Percentiles rank a stretch among this genome's conserved stretches.
These are phyloP conservation scores for Arthrobotrys conoides DNA, from an alignment of 2,329 filamentous ascomycete species.

Conservation along the genomic window DNA sequence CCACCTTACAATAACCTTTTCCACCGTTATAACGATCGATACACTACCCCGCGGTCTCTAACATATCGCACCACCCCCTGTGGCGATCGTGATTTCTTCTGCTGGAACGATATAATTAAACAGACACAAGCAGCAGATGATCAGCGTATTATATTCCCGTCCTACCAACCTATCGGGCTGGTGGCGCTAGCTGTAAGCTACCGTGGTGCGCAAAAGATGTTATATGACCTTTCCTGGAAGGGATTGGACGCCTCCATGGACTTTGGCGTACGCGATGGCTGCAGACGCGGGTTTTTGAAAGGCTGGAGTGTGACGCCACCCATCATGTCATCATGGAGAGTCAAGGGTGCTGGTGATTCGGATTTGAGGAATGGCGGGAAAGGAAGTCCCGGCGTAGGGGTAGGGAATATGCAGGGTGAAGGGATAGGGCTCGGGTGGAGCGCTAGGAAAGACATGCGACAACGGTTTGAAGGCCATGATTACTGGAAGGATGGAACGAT, in stretches of 20 bases:
- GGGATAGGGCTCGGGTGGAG: constrained; percentile 55
- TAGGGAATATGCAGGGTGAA: constrained; percentile 52
- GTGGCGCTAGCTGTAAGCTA: constrained; percentile 54
- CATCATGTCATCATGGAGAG: constrained; percentile 57
- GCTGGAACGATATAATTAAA: constrained; percentile 59
- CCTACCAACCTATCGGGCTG: constrained; percentile 51
- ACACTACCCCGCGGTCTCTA: constrained; percentile 39
- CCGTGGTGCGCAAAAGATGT: constrained; percentile 51
- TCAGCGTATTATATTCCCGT: constrained; percentile 52
- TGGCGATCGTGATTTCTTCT: constrained; percentile 56
- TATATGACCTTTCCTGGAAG: constrained; percentile 58
- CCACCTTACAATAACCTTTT: constrained; percentile 53
- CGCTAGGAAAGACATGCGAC: constrained; percentile 33
- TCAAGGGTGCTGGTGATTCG: constrained; percentile 53
- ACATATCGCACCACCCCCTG: constrained; percentile 41
- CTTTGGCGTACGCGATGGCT: constrained; percentile 53
- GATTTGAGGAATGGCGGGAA: constrained; percentile 58
- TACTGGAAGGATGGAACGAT: constrained; percentile 56
- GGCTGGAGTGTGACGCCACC: constrained; percentile 55
- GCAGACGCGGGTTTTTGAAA: constrained; percentile 44
- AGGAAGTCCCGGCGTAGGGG: constrained; percentile 35
- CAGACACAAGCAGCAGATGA: constrained; percentile 39
- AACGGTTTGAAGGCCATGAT: constrained; percentile 34
- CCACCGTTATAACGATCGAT: constrained; percentile 50
- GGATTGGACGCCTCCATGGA: constrained; percentile 55